Conservation (phyloP, 345 rosid species). For the Firmiana major region DNA sequence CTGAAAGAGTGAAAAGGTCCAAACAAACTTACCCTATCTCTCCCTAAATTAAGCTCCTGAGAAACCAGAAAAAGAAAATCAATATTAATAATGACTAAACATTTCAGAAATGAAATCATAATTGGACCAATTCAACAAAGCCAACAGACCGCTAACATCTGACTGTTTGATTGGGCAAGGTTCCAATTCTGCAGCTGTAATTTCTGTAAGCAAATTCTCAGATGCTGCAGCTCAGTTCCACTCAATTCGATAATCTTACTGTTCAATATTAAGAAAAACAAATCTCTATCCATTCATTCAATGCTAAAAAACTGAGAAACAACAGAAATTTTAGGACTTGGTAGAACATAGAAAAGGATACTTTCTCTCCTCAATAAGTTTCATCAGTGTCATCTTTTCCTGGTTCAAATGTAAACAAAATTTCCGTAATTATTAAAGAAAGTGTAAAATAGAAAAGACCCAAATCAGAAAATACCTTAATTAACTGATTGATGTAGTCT, state of each 20-base stretch:
- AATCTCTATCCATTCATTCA: background rate
- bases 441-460: background rate
- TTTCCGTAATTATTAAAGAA: background rate
- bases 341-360: constrained; percentile 41
- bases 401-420: constrained; percentile 22
- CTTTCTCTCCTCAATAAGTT: constrained; percentile 67
- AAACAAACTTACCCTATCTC: constrained; percentile 40
- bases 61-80: constrained; percentile 2
- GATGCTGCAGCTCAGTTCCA: constrained; percentile 42
- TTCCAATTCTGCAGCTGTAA: constrained; percentile 53
- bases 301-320: background rate
- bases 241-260: constrained; percentile 59
- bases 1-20: background rate
- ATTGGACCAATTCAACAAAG: background rate
- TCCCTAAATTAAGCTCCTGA: constrained; percentile 61
- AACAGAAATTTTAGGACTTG: too few species aligned
- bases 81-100: background rate
- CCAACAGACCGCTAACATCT: constrained; percentile 49
- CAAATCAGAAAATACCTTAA: constrained; percentile 29
- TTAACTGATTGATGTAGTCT: constrained; percentile 42
- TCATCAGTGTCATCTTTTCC: constrained; percentile 61
- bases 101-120: constrained; percentile 1
- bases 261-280: constrained; percentile 30
- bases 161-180: constrained; percentile 64
- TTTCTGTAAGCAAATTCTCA: constrained; percentile 42